Percentiles rank a stretch among this genome's conserved stretches.
These are phyloP conservation scores for Xylaria sp. DNA, from an alignment of 2,329 filamentous ascomycete genomes.

Conservation along the genomic window DNA sequence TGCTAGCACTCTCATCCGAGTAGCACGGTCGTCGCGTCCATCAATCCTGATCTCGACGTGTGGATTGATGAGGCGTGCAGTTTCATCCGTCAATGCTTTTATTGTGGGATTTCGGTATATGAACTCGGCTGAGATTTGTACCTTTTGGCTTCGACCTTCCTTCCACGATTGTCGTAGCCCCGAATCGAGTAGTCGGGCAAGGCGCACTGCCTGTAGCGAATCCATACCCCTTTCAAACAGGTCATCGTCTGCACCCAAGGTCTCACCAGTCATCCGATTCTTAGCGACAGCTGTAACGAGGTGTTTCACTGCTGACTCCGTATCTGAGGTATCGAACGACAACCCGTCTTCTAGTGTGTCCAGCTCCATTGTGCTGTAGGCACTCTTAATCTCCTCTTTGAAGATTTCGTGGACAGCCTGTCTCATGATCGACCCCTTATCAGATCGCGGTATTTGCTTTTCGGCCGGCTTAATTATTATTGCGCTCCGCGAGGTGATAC, in stretches of 20 bases:
- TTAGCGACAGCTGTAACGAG: constrained; percentile 16
- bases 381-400: neutral
- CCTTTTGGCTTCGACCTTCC: too few relatives aligned
- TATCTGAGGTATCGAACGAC: constrained; percentile 4
- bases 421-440: neutral
- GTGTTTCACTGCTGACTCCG: constrained; percentile 23
- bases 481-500: neutral
- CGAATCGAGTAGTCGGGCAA: constrained; percentile 2
- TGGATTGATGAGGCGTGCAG: too few relatives aligned
- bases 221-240: constrained; percentile 42
- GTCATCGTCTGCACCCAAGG: constrained; percentile 30
- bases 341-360: neutral
- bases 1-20: too few relatives aligned
- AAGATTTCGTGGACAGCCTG: neutral
- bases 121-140: too few relatives aligned
- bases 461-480: neutral
- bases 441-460: neutral
- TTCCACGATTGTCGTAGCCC: too few relatives aligned
- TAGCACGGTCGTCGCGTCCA: too few relatives aligned
- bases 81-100: too few relatives aligned
- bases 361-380: neutral
- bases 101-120: too few relatives aligned
- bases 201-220: constrained; percentile 37
- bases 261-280: constrained; percentile 14
- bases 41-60: too few relatives aligned